A percentile compares a stretch with the other conserved stretches of the same genome.
Conservation (phyloP, 495 filamentous ascomycete genomes). For the Daldinia concentrica region DNA sequence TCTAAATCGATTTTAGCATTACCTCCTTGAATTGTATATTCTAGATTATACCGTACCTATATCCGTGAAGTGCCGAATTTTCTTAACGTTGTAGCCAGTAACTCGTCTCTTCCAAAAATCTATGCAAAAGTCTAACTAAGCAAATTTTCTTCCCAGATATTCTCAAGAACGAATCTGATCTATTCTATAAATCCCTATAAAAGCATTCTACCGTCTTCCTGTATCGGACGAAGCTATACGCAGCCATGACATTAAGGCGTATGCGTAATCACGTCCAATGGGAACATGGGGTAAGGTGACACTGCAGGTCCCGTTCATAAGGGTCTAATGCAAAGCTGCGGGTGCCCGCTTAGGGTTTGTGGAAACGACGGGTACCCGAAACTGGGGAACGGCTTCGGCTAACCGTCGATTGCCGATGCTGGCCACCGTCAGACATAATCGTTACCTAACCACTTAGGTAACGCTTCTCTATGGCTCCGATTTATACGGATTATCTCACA, state of each 20-base stretch:
- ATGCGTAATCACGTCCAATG: not conserved
- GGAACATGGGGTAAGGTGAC: conserved; percentile 3
- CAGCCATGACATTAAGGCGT: conserved; percentile 37
- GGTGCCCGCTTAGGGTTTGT: not conserved
- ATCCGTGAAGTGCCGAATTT: not conserved
- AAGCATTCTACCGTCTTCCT: not conserved
- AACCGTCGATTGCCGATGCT: conserved; percentile 26
- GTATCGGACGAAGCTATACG: conserved; percentile 22
- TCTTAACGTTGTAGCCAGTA: not conserved
- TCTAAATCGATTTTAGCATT: conserved; percentile 10
- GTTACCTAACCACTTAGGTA: conserved; percentile 35
- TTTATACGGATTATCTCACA: too few relatives aligned
- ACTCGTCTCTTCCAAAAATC: not conserved
- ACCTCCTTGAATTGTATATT: not conserved
- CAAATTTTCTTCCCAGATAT: not conserved
- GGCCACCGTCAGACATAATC: conserved; percentile 24
- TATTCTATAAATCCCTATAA: conserved; percentile 1
- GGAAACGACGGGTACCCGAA: not conserved
- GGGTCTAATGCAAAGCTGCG: not conserved
- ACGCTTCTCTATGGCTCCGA: too few relatives aligned
- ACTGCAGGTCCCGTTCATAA: conserved; percentile 15
- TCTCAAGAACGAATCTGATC: not conserved
- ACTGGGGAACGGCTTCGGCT: not conserved
- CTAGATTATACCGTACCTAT: not conserved
- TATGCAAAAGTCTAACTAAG: not conserved